These are phyloP conservation scores for Takakia lepidozioides DNA, from an alignment of 225 moss, liverwort and hornwort genomes.

Conservation along the genomic window DNA sequence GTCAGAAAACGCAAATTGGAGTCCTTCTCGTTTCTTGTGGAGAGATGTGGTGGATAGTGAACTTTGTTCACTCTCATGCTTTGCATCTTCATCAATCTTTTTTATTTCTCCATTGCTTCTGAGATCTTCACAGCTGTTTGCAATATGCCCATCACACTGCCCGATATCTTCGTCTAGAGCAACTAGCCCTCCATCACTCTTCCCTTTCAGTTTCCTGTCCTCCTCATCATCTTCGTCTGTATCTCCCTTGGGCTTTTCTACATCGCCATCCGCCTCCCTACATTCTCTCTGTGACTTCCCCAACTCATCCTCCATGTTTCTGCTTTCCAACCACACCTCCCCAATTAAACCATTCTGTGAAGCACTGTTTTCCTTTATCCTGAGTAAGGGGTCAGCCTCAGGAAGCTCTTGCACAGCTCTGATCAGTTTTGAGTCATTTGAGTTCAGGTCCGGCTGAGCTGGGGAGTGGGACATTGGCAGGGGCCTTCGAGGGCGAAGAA, in stretches of 20 bases:
- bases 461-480: neutral
- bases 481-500: constrained; percentile 23
- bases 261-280: constrained; percentile 30
- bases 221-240: constrained; percentile 14
- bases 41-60: no score
- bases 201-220: constrained; percentile 11
- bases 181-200: constrained; percentile 14
- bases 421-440: constrained; percentile 8
- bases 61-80: constrained; percentile 13
- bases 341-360: constrained; percentile 20
- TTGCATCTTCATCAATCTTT: constrained; percentile 16
- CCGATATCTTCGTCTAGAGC: constrained; percentile 2
- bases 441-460: neutral
- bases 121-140: no score
- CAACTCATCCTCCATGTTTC: constrained; percentile 36
- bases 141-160: constrained; percentile 8
- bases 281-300: constrained; percentile 33
- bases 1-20: constrained; percentile 21
- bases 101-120: constrained; percentile 17
- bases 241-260: constrained; percentile 6
- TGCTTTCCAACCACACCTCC: constrained; percentile 28
- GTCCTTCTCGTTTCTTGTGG: constrained; percentile 1
- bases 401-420: neutral
- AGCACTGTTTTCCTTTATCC: constrained; percentile 16
- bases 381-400: constrained; percentile 10